Evolutionary conservation across 768 basidiomycete genomes (phyloP).

Genomic region (Amanita pallidorosea): DNA sequence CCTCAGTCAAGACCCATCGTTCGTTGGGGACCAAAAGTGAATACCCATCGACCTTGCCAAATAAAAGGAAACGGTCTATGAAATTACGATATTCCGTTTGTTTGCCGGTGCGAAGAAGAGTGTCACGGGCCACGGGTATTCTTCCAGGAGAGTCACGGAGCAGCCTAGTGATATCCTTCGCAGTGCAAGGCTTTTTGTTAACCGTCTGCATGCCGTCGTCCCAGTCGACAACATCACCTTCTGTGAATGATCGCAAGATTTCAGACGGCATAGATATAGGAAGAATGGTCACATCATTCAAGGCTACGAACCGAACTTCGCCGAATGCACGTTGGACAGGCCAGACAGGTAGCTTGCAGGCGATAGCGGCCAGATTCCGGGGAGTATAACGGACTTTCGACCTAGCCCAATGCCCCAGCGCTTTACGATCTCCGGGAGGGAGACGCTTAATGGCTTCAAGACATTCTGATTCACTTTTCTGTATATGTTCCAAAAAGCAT

Average conservation of each 20-base stretch:
- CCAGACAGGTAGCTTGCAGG: slow-evolving; percentile 25
- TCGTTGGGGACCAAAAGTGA: slow-evolving; percentile 24
- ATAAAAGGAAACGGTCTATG: neutral
- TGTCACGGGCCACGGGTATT: too few species aligned
- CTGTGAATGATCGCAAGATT: neutral
- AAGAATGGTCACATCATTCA: slow-evolving; percentile 10
- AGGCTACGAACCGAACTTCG: slow-evolving; percentile 10
- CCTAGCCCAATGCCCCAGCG: slow-evolving; percentile 23
- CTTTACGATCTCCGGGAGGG: slow-evolving; percentile 6
- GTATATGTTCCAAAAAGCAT: slow-evolving; percentile 11
- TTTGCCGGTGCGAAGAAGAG: neutral
- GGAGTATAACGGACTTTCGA: slow-evolving; percentile 7
- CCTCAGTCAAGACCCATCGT: slow-evolving; percentile 13
- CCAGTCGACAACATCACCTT: neutral
- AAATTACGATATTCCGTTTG: neutral
- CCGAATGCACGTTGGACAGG: slow-evolving; percentile 9
- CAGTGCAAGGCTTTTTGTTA: neutral
- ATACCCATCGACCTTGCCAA: neutral
- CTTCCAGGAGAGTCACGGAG: neutral
- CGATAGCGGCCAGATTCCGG: slow-evolving; percentile 10
- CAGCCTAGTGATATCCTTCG: neutral
- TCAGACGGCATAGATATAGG: slow-evolving; percentile 5
- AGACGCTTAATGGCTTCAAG: slow-evolving; percentile 13
- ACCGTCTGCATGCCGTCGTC: neutral
- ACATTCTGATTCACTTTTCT: slow-evolving; percentile 4